Conservation (phyloP, 495 filamentous ascomycete genomes). For the Chaetomium cochliodes region DNA sequence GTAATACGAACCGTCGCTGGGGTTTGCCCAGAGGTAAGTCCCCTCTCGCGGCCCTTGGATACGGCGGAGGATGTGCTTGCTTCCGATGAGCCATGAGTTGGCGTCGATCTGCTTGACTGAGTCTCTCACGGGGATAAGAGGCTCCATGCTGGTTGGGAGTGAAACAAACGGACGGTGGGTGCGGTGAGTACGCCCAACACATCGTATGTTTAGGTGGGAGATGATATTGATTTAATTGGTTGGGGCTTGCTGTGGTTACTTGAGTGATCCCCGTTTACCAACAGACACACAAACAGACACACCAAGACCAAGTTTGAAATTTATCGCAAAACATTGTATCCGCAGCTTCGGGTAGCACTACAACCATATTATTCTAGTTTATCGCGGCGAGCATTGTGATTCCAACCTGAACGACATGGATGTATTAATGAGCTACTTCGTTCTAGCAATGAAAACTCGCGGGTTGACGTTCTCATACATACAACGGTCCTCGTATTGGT, state of each 20-base stretch:
- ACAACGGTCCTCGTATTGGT: no score
- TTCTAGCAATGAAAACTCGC: no score
- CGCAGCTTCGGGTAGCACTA: no score
- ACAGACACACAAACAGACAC: background rate
- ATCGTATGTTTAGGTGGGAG: background rate
- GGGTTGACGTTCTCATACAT: no score
- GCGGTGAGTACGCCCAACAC: no score
- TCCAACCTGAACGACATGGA: no score
- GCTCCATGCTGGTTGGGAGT: background rate
- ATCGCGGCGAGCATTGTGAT: no score
- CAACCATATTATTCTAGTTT: no score
- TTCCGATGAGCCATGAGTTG: slow-evolving; percentile 12
- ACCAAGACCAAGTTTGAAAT: background rate
- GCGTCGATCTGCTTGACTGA: slow-evolving; percentile 10
- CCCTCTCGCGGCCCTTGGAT: background rate
- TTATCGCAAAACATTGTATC: background rate
- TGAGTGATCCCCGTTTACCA: background rate
- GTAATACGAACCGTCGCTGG: background rate
- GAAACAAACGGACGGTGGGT: background rate
- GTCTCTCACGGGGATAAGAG: slow-evolving; percentile 9
- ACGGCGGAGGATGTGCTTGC: slow-evolving; percentile 8
- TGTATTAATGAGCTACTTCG: no score
- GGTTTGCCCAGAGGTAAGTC: slow-evolving; percentile 8
- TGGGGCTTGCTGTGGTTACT: background rate
- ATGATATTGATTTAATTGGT: background rate